phyloP scores from a whole-genome alignment of 169 alveolate genomes.

The Fabrea salina region DNA sequence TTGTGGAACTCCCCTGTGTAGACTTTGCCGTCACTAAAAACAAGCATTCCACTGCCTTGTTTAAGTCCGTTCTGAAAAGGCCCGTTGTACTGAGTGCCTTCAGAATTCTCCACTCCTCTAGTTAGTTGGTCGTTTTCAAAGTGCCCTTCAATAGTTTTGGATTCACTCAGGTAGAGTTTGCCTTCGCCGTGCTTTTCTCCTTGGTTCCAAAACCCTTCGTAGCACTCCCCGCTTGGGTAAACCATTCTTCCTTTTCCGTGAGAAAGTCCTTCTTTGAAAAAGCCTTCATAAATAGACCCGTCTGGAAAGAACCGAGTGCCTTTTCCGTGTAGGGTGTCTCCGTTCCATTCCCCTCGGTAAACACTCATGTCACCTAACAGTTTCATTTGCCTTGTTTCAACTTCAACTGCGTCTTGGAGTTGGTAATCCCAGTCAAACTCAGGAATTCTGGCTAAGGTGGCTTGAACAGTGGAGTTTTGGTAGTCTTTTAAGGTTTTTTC shows the following conservation, averaged over 20 bases:
- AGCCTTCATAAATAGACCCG: constrained; percentile 53
- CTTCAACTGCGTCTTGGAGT: neutral
- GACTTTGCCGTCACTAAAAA: constrained; percentile 68
- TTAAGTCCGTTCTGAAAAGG: neutral
- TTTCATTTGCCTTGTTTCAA: neutral
- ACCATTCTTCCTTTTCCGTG: constrained; percentile 54
- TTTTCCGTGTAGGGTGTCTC: constrained; percentile 37
- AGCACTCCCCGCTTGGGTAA: constrained; percentile 51
- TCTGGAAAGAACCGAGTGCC: constrained; percentile 56
- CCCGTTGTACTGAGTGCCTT: no score
- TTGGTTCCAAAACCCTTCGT: constrained; percentile 16
- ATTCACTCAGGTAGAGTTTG: no score
- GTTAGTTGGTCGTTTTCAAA: no score
- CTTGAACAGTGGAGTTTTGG: no score
- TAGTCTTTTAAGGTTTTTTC: no score
- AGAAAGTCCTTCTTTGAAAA: constrained; percentile 37
- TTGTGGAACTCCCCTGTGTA: constrained; percentile 42
- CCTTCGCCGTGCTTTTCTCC: constrained; percentile 86
- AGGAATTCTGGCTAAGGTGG: no score
- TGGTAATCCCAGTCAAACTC: neutral
- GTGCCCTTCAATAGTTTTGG: no score
- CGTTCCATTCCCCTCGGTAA: neutral
- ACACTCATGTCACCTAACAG: constrained; percentile 46
- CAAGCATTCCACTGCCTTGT: constrained; percentile 7
- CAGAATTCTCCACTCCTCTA: no score